Evolutionary conservation across 148 eudicot genomes (phyloP), one percentile per base, ranked within the genome.

Genomic region (Rhododendron kiyosumense): DNA sequence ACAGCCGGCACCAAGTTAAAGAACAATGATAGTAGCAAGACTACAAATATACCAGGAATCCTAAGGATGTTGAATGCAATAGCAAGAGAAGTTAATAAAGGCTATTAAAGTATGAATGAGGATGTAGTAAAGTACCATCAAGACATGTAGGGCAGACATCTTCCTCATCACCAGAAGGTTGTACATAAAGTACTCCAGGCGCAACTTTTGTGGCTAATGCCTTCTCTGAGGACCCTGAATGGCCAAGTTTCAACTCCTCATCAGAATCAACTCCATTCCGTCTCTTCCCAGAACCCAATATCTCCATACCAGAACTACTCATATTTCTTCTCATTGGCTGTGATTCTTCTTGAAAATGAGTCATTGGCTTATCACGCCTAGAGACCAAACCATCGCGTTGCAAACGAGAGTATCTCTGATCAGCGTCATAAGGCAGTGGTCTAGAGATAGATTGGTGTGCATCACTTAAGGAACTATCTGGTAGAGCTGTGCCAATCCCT

Each of bases 111-210:
- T n/a, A 43, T 38, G 54, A n/a, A 65, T n/a, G 38, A 43, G 32
- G 71, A 65, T 67, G 26, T 45, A 43, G n/a, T 54, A 57, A 48
- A 54, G 30, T 85, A 86, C 88, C 88, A 6, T 86, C 88, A 76
- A 86, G 88, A 83, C 88, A 86, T 17, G 85, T 86, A 32, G 88
- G 88, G 85, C 88, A 86, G 61, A 86, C 88, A 82, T 86, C 88
- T 79, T 83, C 88, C 78, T 86, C 88, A 76, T 83, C 88, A 38
- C 78, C 49, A 85, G 87, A 45, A 38, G 83, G 49, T 61, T 79
- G 83, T 48, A 85, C 51, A 79, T 85, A 79, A 79, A 79, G 43
- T 24, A 79, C 22, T 41, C 87, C 83, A 61, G 48, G 77, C 7
- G 63, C 82, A 78, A 79, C 61, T 85, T 79, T 79, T 85, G 76